Percentiles rank a stretch among this genome's conserved stretches.
phyloP scores from a whole-genome alignment of 345 rosid species.

The Hypericum perforatum region DNA sequence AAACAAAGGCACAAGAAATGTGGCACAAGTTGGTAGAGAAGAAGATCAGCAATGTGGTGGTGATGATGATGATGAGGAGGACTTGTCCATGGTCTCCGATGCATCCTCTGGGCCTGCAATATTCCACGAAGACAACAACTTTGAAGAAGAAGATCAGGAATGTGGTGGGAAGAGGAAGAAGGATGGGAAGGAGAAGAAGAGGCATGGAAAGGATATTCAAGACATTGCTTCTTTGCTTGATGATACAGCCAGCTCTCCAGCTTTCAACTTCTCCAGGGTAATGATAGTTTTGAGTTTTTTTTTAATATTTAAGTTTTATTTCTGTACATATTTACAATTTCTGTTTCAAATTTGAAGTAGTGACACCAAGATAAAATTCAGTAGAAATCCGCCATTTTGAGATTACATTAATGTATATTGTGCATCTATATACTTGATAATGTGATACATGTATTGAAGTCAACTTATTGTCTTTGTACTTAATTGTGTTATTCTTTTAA shows the following conservation, averaged over 20 bases:
- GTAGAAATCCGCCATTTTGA: too few relatives aligned
- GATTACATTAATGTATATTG: too few relatives aligned
- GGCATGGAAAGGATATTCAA: slow-evolving; percentile 20
- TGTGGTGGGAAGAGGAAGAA: slow-evolving; percentile 26
- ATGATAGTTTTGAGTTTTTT: too few relatives aligned
- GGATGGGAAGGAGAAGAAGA: slow-evolving; percentile 22
- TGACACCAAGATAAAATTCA: too few relatives aligned
- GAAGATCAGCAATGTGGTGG: too few relatives aligned
- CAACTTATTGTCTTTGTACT: background rate
- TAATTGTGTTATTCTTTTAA: background rate
- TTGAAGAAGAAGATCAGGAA: too few relatives aligned
- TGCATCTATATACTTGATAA: background rate
- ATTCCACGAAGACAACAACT: slow-evolving; percentile 31
- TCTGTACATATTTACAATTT: too few relatives aligned
- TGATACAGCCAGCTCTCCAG: slow-evolving; percentile 89
- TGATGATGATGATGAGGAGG: slow-evolving; percentile 52
- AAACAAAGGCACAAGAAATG: background rate
- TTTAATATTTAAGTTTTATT: too few relatives aligned
- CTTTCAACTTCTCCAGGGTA: slow-evolving; percentile 42
- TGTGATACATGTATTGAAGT: background rate
- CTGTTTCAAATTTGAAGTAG: too few relatives aligned
- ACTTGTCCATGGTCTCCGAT: slow-evolving; percentile 88
- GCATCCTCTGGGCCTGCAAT: slow-evolving; percentile 98
- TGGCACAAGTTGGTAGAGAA: background rate
- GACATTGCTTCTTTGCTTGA: slow-evolving; percentile 47